phyloP scores from a whole-genome alignment of 495 filamentous ascomycete genomes.

The Neurospora sp. region DNA sequence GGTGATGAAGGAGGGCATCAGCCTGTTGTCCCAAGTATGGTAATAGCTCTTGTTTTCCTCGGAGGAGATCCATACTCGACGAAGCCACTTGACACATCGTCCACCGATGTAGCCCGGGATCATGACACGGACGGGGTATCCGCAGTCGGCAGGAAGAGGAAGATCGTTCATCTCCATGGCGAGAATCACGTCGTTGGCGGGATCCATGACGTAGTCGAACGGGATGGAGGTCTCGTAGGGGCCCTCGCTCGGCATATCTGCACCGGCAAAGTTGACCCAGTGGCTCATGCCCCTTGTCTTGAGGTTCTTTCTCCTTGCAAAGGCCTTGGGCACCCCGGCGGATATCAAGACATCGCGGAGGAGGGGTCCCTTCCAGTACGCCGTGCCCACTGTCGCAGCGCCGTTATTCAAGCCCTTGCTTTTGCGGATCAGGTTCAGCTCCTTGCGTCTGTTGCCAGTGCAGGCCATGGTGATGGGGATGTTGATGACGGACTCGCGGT shows the following conservation, averaged over 20 bases:
- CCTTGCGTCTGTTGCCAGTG: slow-evolving; percentile 11
- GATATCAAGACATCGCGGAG: slow-evolving; percentile 3
- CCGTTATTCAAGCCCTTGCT: slow-evolving; percentile 11
- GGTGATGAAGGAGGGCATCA: slow-evolving; percentile 2
- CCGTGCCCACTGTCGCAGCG: slow-evolving; percentile 6
- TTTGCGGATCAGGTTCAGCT: slow-evolving; percentile 10
- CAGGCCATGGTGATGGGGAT: slow-evolving; percentile 12
- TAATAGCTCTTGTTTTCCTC: slow-evolving; percentile 9
- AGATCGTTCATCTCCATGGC: slow-evolving; percentile 12
- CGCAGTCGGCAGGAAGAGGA: slow-evolving; percentile 11
- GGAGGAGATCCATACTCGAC: slow-evolving; percentile 5
- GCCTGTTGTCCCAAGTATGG: slow-evolving; percentile 8
- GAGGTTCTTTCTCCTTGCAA: neutral
- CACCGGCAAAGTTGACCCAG: slow-evolving; percentile 9
- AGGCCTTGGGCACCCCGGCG: neutral
- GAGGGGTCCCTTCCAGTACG: slow-evolving; percentile 10
- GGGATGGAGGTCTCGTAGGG: slow-evolving; percentile 9
- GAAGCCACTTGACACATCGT: slow-evolving; percentile 11
- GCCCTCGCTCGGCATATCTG: slow-evolving; percentile 4
- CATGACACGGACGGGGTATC: slow-evolving; percentile 10
- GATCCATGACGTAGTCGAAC: slow-evolving; percentile 1
- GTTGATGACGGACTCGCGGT: slow-evolving; percentile 7
- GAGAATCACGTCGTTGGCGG: slow-evolving; percentile 5
- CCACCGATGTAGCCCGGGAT: slow-evolving; percentile 8
- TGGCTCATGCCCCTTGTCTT: neutral